Evolutionary conservation across 768 basidiomycete genomes (phyloP).

Genomic region (Boletus rubescentipes): DNA sequence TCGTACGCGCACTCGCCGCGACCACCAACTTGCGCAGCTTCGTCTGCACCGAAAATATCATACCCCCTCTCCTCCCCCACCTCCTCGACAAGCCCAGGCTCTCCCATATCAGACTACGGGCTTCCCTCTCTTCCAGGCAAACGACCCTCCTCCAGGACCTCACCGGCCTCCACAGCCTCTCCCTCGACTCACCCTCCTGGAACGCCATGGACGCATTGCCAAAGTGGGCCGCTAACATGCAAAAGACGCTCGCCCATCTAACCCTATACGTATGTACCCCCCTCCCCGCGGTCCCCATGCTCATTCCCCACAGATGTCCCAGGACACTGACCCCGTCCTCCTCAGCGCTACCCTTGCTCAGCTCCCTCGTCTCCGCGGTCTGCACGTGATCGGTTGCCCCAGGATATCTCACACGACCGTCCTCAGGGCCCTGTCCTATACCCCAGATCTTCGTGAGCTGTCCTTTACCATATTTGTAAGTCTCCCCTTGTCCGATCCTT

Average conservation of each 20-base stretch:
- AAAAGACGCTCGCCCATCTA: slow-evolving; percentile 48
- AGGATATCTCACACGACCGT: slow-evolving; percentile 53
- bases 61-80: slow-evolving; percentile 50
- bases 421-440: slow-evolving; percentile 43
- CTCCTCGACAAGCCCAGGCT: slow-evolving; percentile 48
- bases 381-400: slow-evolving; percentile 63
- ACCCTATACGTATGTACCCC: slow-evolving; percentile 55
- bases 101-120: slow-evolving; percentile 47
- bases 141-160: slow-evolving; percentile 42
- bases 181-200: slow-evolving; percentile 63
- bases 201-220: slow-evolving; percentile 59
- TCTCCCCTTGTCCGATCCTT: neutral
- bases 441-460: slow-evolving; percentile 57
- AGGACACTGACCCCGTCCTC: slow-evolving; percentile 51
- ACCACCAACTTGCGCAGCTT: slow-evolving; percentile 59
- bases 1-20: slow-evolving; percentile 44
- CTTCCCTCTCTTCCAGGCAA: slow-evolving; percentile 53
- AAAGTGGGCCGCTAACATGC: slow-evolving; percentile 48
- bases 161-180: slow-evolving; percentile 42
- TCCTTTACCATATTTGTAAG: slow-evolving; percentile 62
- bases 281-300: neutral
- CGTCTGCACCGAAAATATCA: slow-evolving; percentile 45
- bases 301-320: slow-evolving; percentile 45
- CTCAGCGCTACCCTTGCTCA: slow-evolving; percentile 47
- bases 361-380: slow-evolving; percentile 51